phyloP scores from a whole-genome alignment of 495 filamentous ascomycete genomes.

The Neurospora hispaniola region DNA sequence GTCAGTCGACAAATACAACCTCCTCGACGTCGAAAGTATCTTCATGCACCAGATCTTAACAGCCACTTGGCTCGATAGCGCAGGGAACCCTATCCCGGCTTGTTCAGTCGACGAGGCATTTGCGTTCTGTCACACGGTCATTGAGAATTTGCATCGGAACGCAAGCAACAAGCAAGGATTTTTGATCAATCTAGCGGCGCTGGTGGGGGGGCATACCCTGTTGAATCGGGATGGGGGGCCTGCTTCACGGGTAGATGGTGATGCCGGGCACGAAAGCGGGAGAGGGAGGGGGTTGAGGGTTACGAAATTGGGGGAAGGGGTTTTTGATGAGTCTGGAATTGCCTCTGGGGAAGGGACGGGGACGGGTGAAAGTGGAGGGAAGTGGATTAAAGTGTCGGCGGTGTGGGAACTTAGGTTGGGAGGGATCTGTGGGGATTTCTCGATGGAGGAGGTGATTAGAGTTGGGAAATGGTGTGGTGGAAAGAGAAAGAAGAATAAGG shows the following conservation, averaged over 20 bases:
- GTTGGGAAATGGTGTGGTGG: conserved; percentile 16
- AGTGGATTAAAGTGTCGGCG: conserved; percentile 30
- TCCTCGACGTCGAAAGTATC: conserved; percentile 33
- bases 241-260: conserved; percentile 21
- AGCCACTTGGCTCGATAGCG: conserved; percentile 33
- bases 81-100: conserved; percentile 21
- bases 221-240: conserved; percentile 25
- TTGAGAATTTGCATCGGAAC: conserved; percentile 32
- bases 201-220: conserved; percentile 36
- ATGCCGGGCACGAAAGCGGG: conserved; percentile 9
- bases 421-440: conserved; percentile 30
- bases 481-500: conserved; percentile 9
- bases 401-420: conserved; percentile 39
- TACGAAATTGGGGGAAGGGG: conserved; percentile 28
- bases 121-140: conserved; percentile 33
- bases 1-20: conserved; percentile 33
- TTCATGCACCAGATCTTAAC: conserved; percentile 33
- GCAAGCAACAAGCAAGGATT: conserved; percentile 36
- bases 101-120: conserved; percentile 37
- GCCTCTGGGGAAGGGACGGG: conserved; percentile 7
- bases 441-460: conserved; percentile 38
- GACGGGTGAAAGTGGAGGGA: conserved; percentile 2
- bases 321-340: conserved; percentile 17
- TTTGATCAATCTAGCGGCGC: conserved; percentile 41
- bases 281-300: conserved; percentile 24